phyloP scores from a whole-genome alignment of 768 basidiomycete genomes.

The Auricularia sp. region DNA sequence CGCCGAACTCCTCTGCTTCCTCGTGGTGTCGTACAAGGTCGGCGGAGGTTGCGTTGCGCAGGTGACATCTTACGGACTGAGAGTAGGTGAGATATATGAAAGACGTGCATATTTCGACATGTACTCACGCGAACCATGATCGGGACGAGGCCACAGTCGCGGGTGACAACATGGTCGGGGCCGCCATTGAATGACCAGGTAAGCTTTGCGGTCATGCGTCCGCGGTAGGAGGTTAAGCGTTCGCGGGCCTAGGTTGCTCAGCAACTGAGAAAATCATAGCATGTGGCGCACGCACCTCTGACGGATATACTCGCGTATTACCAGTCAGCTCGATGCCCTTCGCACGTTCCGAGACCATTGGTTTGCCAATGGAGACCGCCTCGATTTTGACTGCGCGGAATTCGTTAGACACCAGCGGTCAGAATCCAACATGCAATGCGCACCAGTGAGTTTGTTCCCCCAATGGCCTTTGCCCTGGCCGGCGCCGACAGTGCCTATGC shows the following conservation, averaged over 20 bases:
- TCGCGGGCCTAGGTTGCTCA: slow-evolving; percentile 65
- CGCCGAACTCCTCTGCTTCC: slow-evolving; percentile 97
- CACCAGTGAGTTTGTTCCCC: slow-evolving; percentile 82
- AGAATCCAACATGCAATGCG: slow-evolving; percentile 23
- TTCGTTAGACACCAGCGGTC: neutral
- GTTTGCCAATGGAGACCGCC: slow-evolving; percentile 68
- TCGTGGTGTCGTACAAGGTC: slow-evolving; percentile 85
- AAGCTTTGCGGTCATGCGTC: slow-evolving; percentile 77
- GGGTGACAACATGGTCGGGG: slow-evolving; percentile 50
- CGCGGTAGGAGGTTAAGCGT: slow-evolving; percentile 83
- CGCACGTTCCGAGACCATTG: slow-evolving; percentile 83
- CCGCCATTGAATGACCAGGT: slow-evolving; percentile 77
- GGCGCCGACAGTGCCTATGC: slow-evolving; percentile 40
- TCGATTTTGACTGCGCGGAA: slow-evolving; percentile 73
- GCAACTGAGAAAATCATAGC: neutral
- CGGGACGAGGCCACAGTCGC: slow-evolving; percentile 87
- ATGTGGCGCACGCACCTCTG: slow-evolving; percentile 50
- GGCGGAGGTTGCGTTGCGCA: slow-evolving; percentile 74
- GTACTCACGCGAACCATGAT: slow-evolving; percentile 89
- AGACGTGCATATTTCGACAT: neutral
- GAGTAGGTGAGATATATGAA: neutral
- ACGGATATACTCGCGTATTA: slow-evolving; percentile 56
- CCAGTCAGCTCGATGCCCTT: slow-evolving; percentile 51
- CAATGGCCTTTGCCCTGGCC: slow-evolving; percentile 46
- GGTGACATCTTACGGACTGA: slow-evolving; percentile 85